Base-by-base conservation (phyloP, 1,284 basidiomycete genomes). In the Sanghuangporus sanghuang region DNA sequence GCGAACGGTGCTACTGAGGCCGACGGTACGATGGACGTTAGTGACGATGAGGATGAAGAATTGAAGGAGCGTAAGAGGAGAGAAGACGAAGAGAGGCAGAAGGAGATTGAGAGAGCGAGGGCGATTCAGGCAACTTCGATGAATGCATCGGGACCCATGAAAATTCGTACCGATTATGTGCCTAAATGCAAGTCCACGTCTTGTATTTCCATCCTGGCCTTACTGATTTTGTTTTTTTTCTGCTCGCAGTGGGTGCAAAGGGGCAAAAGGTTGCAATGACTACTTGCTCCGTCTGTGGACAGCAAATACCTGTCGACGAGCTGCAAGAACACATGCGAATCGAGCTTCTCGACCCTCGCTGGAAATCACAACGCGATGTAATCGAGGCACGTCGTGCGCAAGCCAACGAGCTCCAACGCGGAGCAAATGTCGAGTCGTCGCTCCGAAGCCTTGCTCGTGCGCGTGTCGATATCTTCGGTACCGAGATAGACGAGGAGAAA, bases 241-340 rank as follows among this genome's bases (percentile, higher is more conserved):
- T 32, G 27, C 27, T 32, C 65, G 14, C 65, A 92, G 90, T 91
- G 57, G 85, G 87, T 67, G 78, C 83, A 64, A 89, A 87, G 77
- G 86, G 86, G 71, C 77, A 73, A 54, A 84, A 87, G 72, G 81
- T 87, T 55, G 82, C 86, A 35, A 87, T 91, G 75, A 93, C 94
- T 2, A 92, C 89, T 21, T 98, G 96, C 78, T 86, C 89, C 9
- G 92, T 98, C 69, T 98, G 96, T 77, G 90, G 92, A 38, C 95
- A 98, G 74, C 89, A 93, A 75, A 92, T 99, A 32, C 89, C 95
- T 35, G 89, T 97, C 69, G 90, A 95, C 77, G 96, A 99, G 74
- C 83, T 99, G 66, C 88, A 95, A 69, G 96, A 99, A 73, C 97
- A 99, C 76, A 96, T 98, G 83, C 92, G 97, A 72, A 98, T 99